Evolutionary conservation across 768 basidiomycete genomes (phyloP).

Genomic region (Termitomyces sp.): DNA sequence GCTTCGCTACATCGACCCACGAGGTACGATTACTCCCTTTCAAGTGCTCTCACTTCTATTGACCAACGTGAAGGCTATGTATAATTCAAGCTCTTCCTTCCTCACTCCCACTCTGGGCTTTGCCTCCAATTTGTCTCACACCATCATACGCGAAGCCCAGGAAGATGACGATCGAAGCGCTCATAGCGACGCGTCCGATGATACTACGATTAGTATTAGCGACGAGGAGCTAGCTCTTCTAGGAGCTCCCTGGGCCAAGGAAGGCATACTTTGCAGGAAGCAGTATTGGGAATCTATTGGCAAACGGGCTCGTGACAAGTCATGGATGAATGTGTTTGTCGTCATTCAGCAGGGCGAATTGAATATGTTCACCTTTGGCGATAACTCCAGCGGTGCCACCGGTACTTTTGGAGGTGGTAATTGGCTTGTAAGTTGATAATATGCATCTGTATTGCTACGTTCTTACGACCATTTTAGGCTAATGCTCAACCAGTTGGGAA

Average conservation of each 20-base stretch:
- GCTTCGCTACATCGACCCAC: conserved; percentile 85
- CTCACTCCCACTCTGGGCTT: conserved; percentile 90
- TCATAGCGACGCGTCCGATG: conserved; percentile 58
- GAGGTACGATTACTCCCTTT: conserved; percentile 46
- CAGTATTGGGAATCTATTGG: conserved; percentile 88
- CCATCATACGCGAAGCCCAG: conserved; percentile 92
- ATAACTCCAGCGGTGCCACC: conserved; percentile 54
- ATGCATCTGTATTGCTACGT: not conserved
- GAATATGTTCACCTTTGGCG: conserved; percentile 94
- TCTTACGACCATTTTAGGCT: conserved; percentile 43
- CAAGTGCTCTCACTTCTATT: not conserved
- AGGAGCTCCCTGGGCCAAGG: conserved; percentile 98
- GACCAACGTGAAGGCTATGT: conserved; percentile 39
- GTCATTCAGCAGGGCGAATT: conserved; percentile 94
- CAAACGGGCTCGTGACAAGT: conserved; percentile 83
- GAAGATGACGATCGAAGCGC: conserved; percentile 82
- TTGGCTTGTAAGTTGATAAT: conserved; percentile 77
- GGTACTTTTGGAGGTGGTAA: conserved; percentile 91
- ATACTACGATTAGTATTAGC: conserved; percentile 80
- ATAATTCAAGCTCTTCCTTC: conserved; percentile 65
- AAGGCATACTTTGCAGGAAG: conserved; percentile 93
- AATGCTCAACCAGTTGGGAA: conserved; percentile 86
- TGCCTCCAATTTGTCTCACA: conserved; percentile 92
- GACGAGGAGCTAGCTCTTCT: conserved; percentile 95
- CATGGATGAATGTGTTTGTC: conserved; percentile 93